Conservation (phyloP, 75 land plant genomes). For the Gnetum montanum region DNA sequence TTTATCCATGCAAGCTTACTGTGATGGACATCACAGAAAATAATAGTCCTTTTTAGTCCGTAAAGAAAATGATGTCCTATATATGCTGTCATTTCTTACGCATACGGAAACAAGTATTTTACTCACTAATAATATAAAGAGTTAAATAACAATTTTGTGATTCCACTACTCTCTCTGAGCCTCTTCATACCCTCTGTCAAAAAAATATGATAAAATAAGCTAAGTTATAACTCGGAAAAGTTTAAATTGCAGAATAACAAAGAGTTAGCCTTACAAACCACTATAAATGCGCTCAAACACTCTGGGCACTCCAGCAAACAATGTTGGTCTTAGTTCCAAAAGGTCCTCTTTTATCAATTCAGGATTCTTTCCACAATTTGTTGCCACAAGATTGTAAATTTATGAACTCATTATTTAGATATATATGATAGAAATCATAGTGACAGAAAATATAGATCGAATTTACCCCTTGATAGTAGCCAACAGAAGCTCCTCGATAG, state of each 20-base stretch:
- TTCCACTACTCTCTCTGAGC: slow-evolving; percentile 33
- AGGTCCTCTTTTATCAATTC: slow-evolving; percentile 70
- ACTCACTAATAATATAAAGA: slow-evolving; percentile 54
- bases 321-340: slow-evolving; percentile 82
- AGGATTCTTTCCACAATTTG: too few relatives aligned
- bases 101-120: too few relatives aligned
- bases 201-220: background rate
- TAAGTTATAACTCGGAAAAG: background rate
- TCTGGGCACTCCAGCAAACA: slow-evolving; percentile 91
- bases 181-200: slow-evolving; percentile 30
- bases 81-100: too few relatives aligned
- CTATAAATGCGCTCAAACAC: slow-evolving; percentile 79
- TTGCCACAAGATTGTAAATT: too few relatives aligned
- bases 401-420: too few relatives aligned
- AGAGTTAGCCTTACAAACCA: slow-evolving; percentile 44
- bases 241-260: background rate
- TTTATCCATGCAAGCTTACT: slow-evolving; percentile 83
- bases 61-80: too few relatives aligned
- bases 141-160: slow-evolving; percentile 44
- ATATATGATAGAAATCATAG: too few relatives aligned
- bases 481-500: slow-evolving; percentile 83
- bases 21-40: slow-evolving; percentile 5
- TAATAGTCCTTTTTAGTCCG: too few relatives aligned
- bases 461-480: slow-evolving; percentile 90
- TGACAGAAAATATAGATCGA: background rate